phyloP scores from a whole-genome alignment of 1,284 basidiomycete species.

The Austroboletus rostrupii region DNA sequence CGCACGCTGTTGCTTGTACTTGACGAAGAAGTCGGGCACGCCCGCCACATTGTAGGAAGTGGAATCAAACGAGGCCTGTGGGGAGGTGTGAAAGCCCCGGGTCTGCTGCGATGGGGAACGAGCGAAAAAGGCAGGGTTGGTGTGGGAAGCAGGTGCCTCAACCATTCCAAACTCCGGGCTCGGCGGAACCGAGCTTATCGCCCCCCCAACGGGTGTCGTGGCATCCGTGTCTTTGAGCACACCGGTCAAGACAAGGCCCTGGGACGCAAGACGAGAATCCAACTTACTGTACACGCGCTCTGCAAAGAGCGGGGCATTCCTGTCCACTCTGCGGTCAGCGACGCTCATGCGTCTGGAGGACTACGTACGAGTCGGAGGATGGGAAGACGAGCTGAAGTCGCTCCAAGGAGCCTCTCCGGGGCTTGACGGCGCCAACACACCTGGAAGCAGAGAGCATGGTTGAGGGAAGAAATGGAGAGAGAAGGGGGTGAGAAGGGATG shows the following conservation, averaged over 20 bases:
- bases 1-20: conserved; percentile 22
- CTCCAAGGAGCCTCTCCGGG: conserved; percentile 34
- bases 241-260: not conserved
- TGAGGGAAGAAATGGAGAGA: not conserved
- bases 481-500: conserved; percentile 4
- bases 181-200: too few relatives aligned
- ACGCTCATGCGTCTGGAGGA: conserved; percentile 28
- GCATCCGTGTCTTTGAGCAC: not conserved
- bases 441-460: conserved; percentile 20
- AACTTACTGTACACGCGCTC: not conserved
- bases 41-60: conserved; percentile 26
- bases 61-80: conserved; percentile 15
- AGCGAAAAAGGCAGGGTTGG: not conserved
- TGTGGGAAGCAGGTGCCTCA: not conserved
- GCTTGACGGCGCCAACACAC: conserved; percentile 39
- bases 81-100: conserved; percentile 32
- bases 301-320: conserved; percentile 15
- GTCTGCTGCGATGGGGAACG: conserved; percentile 10
- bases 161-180: not conserved
- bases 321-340: conserved; percentile 31
- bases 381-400: conserved; percentile 28
- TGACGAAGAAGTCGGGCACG: conserved; percentile 29
- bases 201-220: too few relatives aligned
- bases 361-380: conserved; percentile 1
- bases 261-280: not conserved